Base-by-base conservation (phyloP, 108 stramenopile species). In the Cylindrotheca fusiformis region DNA sequence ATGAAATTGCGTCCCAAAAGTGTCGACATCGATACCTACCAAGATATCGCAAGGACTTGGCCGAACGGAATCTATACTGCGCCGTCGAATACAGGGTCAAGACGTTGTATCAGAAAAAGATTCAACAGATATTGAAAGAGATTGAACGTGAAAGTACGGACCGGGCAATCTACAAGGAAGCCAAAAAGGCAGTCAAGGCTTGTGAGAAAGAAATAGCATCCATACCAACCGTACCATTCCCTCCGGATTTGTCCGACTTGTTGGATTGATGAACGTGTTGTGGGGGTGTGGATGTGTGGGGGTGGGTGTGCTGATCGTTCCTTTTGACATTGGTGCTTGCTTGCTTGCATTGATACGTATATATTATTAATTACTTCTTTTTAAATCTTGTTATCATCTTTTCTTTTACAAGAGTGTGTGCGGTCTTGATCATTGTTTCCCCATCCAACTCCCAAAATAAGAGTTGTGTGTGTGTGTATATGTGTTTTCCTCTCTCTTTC, bases 1-100 rank as follows among this genome's bases (percentile, higher is more conserved):
- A 52, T 31, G 63, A 65, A 65, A 65, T 54, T 2, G 41, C 26
- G 12, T 54, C 52, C 6, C 52, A 55, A 23, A 65, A 65, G 29
- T 65, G 63, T 45, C 19, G 63, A 4, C 52, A 65, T 41, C 20
- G 52, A 25, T 65, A 65, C 32, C 63, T 65, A 0, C 63, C 63
- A 4, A 65, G 54, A 36, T 54, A 65, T 26, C 2, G 63, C 23
- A 29, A 48, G 1, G 22, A 44, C 33, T 2, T 65, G 1, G 41
- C 32, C 12, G 52, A 65, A 44, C 31, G 51, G 3, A 41, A 53
- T 29, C 48, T 30, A 26, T 44, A 54, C 27, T 52, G 52, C 27
- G 30, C 54, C 32, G 41, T 44, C 4, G 63, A 65, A 32, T 18
- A 36, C 19, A 51, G 52, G 19, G 45, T 65, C 1, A 41, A n/a